Base-by-base conservation (phyloP, 805 yeast species). In the Soucietia sequanensis region DNA sequence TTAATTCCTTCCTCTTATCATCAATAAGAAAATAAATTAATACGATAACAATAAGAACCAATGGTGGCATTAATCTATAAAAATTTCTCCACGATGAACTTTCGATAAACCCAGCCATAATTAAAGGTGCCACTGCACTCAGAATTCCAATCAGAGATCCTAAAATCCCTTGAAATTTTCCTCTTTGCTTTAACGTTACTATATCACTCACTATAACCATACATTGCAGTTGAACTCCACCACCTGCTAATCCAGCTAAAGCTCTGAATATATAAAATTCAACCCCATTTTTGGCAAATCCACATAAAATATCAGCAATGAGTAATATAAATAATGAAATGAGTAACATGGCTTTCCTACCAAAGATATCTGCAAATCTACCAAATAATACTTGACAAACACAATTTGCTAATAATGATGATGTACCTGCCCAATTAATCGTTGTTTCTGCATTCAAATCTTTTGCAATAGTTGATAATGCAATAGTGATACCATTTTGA, bases 351-450 rank as follows among this genome's bases (percentile, higher is more conserved):
- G 60, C 55, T 35, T 70, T 69, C 32, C 84, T 58, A 5, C 84
- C 84, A 42, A 72, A 63, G 15, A 84, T 74, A 44, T 85, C 91
- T 27, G 84, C 74, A 21, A 83, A 61, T 38, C 81, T 75, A 4
- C 91, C 93, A 37, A 78, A 81, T 17, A 84, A 53, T 0, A 88
- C 90, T 57, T 83, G 90, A 54, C 82, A 81, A 1, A 85, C 84
- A 3, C 86, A 75, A 41, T 77, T 78, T 1, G 90, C 80, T 19
- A 85, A 59, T 21, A 85, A 62, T 35, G 81, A 79, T 1, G 85
- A 75, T 0, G 89, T 78, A 3, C 89, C 88, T 3, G 84, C 81
- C 90, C 91, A 84, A 27, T 74, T 63, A 31, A 75, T 70, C 2
- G 76, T 62, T 15, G 50, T 54, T 20, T 59, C 54, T 1, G 77